phyloP scores from a whole-genome alignment of 345 rosid species.

The Eucalyptus sideroxylon region DNA sequence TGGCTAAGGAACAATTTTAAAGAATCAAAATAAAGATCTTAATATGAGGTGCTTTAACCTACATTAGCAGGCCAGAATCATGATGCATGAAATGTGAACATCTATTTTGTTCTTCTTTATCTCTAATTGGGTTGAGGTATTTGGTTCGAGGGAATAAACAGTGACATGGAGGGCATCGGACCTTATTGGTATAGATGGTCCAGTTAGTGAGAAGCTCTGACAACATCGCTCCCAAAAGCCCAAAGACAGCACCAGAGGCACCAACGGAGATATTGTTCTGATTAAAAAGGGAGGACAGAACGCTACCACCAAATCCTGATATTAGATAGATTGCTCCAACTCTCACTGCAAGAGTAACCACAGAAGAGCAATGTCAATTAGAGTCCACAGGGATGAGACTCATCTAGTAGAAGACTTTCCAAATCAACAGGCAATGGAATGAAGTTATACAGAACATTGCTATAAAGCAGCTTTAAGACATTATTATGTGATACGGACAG shows the following conservation, averaged over 20 bases:
- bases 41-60: neutral
- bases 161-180: neutral
- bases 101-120: neutral
- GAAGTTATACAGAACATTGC: neutral
- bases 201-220: constrained; percentile 96
- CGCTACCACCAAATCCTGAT: constrained; percentile 88
- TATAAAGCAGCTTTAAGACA: neutral
- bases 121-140: neutral
- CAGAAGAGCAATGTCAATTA: neutral
- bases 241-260: constrained; percentile 98
- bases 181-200: constrained; percentile 93
- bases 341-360: constrained; percentile 27
- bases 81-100: neutral
- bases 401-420: neutral
- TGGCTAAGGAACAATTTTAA: neutral
- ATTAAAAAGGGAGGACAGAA: constrained; percentile 72
- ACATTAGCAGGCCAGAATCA: neutral
- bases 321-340: constrained; percentile 74
- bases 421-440: neutral
- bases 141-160: neutral
- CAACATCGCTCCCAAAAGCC: constrained; percentile 93
- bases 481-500: neutral
- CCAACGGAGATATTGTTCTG: constrained; percentile 79
- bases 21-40: neutral
- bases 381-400: neutral